phyloP scores from a whole-genome alignment of 495 filamentous ascomycete genomes.

The Daldinia grandis region DNA sequence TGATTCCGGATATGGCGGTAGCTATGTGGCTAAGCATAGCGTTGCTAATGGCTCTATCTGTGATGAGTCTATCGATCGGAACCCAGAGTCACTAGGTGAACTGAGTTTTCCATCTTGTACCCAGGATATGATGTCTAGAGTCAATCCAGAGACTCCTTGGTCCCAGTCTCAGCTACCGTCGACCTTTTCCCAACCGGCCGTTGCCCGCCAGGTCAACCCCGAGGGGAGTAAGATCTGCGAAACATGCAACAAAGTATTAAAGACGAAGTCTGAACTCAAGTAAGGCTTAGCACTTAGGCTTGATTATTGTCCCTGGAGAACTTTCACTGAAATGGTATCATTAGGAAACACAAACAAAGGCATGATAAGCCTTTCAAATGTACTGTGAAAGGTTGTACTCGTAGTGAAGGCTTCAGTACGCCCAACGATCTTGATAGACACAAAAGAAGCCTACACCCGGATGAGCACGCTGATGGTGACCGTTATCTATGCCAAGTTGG shows the following conservation, averaged over 20 bases:
- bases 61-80: conserved; percentile 49
- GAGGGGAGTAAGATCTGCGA: conserved; percentile 42
- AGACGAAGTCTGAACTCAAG: conserved; percentile 62
- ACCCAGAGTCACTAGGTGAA: conserved; percentile 47
- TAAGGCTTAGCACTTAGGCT: conserved; percentile 37
- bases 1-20: conserved; percentile 73
- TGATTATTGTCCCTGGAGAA: not conserved
- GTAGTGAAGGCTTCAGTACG: conserved; percentile 77
- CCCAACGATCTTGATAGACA: conserved; percentile 82
- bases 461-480: conserved; percentile 58
- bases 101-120: conserved; percentile 23
- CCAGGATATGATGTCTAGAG: conserved; percentile 21
- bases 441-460: conserved; percentile 71
- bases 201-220: conserved; percentile 11
- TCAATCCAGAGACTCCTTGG: conserved; percentile 26
- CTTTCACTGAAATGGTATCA: conserved; percentile 17
- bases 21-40: conserved; percentile 48
- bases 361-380: conserved; percentile 81
- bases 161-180: conserved; percentile 18
- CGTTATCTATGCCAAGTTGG: conserved; percentile 73
- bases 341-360: conserved; percentile 82
- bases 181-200: not conserved
- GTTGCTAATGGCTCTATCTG: conserved; percentile 59
- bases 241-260: conserved; percentile 48
- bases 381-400: conserved; percentile 64